Evolutionary conservation across 176 grass and related monocot genomes (phyloP).

Genomic region (Carex littledalei): DNA sequence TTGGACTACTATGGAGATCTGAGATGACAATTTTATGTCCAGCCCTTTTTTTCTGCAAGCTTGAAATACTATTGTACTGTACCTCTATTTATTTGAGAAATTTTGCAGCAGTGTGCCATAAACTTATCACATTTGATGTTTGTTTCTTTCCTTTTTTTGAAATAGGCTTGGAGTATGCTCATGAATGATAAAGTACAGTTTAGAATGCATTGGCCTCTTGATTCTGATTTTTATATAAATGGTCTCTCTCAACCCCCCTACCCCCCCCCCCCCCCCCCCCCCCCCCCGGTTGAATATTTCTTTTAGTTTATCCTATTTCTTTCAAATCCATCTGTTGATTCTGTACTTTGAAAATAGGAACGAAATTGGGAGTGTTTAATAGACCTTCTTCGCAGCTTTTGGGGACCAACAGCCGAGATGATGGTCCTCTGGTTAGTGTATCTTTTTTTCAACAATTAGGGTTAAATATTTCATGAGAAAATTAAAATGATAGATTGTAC

Average conservation of each 20-base stretch:
- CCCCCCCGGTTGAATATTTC: neutral
- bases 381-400: constrained; percentile 44
- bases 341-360: constrained; percentile 22
- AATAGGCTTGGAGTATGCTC: constrained; percentile 57
- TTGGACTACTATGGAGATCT: neutral
- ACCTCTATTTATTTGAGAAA: neutral
- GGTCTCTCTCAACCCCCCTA: constrained; percentile 19
- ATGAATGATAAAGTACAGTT: constrained; percentile 60
- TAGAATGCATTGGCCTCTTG: constrained; percentile 61
- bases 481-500: neutral
- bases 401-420: constrained; percentile 55
- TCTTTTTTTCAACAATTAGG: neutral
- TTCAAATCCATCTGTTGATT: neutral
- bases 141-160: neutral
- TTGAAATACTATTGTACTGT: neutral
- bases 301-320: neutral
- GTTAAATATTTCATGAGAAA: neutral
- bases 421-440: constrained; percentile 46
- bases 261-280: too few species aligned
- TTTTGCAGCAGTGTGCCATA: neutral
- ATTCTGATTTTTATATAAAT: constrained; percentile 39
- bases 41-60: neutral
- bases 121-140: constrained; percentile 7
- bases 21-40: neutral
- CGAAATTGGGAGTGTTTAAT: constrained; percentile 29